Percentiles rank a stretch among this genome's conserved stretches.
phyloP scores from a whole-genome alignment of 371 early-diverging fungal genomes.

The Lichtheimia ornata region DNA sequence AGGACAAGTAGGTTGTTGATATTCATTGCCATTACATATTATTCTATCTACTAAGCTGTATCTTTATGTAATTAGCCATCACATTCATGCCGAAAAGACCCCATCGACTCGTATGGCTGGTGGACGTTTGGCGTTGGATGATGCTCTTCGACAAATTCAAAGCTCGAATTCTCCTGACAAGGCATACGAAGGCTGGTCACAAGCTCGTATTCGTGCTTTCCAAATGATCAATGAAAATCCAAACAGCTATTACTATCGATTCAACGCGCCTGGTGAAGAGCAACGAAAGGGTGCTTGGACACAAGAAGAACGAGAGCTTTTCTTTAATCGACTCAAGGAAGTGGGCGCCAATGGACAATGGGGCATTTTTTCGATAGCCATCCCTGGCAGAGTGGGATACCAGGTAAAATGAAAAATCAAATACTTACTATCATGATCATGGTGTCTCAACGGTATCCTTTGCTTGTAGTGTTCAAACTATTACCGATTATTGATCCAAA shows the following conservation, averaged over 20 bases:
- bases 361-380: conserved; percentile 91
- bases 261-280: conserved; percentile 93
- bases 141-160: conserved; percentile 83
- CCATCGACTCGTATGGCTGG: conserved; percentile 51
- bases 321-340: conserved; percentile 77
- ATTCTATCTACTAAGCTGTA: no score
- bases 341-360: conserved; percentile 92
- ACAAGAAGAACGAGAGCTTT: conserved; percentile 74
- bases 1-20: no score
- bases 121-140: conserved; percentile 79
- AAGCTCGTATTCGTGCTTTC: conserved; percentile 83
- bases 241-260: conserved; percentile 95
- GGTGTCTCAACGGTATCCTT: no score
- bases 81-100: conserved; percentile 22
- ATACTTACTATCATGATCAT: no score
- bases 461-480: conserved; percentile 84
- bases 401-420: conserved; percentile 53
- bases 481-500: conserved; percentile 83
- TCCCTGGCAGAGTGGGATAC: conserved; percentile 94
- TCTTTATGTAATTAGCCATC: no score
- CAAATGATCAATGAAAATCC: conserved; percentile 86
- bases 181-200: conserved; percentile 90
- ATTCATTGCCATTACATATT: no score
- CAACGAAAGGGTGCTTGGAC: conserved; percentile 90
- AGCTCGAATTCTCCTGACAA: conserved; percentile 52